These are phyloP conservation scores for Ustilago lituana DNA, from an alignment of 1,284 basidiomycete genomes.

Conservation along the genomic window DNA sequence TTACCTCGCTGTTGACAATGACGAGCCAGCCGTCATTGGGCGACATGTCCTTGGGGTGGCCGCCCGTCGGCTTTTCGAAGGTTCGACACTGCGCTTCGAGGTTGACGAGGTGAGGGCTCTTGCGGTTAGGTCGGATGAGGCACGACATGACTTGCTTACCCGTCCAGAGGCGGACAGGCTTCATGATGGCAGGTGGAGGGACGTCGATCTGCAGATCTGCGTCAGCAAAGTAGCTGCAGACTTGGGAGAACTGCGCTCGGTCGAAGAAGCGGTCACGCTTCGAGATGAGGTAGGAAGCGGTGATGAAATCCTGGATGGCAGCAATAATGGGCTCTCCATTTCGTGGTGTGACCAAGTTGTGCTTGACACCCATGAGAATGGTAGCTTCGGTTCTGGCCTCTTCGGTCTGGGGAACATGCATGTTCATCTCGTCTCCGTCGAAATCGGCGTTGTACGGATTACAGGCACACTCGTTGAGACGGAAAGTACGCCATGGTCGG, in stretches of 20 bases:
- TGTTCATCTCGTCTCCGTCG: conserved; percentile 99
- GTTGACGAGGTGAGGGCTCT: conserved; percentile 80
- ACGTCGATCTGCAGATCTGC: conserved; percentile 92
- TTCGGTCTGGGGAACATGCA: conserved; percentile 97
- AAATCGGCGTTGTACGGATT: conserved; percentile 99
- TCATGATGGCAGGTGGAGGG: conserved; percentile 92
- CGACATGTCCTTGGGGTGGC: conserved; percentile 79
- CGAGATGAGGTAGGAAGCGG: conserved; percentile 88
- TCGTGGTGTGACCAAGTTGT: conserved; percentile 83
- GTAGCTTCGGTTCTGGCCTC: conserved; percentile 97
- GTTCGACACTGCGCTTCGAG: conserved; percentile 97
- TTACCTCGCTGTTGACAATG: conserved; percentile 96
- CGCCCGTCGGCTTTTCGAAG: conserved; percentile 79
- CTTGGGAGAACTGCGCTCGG: conserved; percentile 92
- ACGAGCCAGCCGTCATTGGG: conserved; percentile 99
- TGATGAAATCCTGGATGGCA: conserved; percentile 66
- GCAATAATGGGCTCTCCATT: conserved; percentile 66
- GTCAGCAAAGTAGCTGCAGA: conserved; percentile 93
- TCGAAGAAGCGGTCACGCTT: conserved; percentile 92
- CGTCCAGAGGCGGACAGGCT: conserved; percentile 93
- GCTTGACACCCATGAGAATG: conserved; percentile 96
- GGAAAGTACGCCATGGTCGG: conserved; percentile 95
- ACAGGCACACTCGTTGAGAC: conserved; percentile 98
- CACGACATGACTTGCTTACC: conserved; percentile 98
- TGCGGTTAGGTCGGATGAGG: conserved; percentile 91